Evolutionary conservation across 179 eudicot species (phyloP), one percentile per base, ranked within the genome.

Genomic region (Camellia oleifera): DNA sequence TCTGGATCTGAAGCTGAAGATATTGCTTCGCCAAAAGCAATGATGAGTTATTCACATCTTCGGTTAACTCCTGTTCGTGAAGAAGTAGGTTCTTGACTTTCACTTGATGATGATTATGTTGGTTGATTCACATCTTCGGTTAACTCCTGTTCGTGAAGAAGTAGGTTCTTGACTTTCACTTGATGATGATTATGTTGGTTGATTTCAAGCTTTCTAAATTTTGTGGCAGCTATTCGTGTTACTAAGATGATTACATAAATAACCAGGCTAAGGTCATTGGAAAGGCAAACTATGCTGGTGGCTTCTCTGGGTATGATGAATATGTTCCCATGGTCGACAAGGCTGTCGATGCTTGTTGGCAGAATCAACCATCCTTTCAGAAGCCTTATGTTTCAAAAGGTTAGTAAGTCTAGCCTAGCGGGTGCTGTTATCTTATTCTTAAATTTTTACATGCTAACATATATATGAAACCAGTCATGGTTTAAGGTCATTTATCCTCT

Each of bases 1-100:
- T 96, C 99, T 15, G 99, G 99, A 60, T 96, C 99, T 82, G 99
- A 96, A 86, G 99, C 99, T 56, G 99, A 96, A 85, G 98, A 96
- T 82, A 89, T 94, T 79, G 87, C 93, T 79, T 92, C 98, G 18
- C 98, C 99, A 42, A 92, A 92, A 84, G 92, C 93, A 40, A 82
- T 79, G 77, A 85, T 93, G 84, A 94, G 77, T 81, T 94, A 84
- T 76, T 88, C 98, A 60, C 93, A 89, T 76, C 93, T 91, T 82
- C 87, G 91, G 69, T 85, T 96, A 90, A 94, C 98, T 82, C 99
- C 99, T 76, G 99, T 96, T 72, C 97, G 93, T 60, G 99, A 96
- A 87, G 99, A 96, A 94, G 98, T 96, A 83, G 14, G 86, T 76
- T 83, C 66, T 69, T 61, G 66, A 53, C 44, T 14, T 20, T 72